These are phyloP conservation scores for Vinca minor DNA, from an alignment of 257 asterid genomes.

Conservation along the genomic window DNA sequence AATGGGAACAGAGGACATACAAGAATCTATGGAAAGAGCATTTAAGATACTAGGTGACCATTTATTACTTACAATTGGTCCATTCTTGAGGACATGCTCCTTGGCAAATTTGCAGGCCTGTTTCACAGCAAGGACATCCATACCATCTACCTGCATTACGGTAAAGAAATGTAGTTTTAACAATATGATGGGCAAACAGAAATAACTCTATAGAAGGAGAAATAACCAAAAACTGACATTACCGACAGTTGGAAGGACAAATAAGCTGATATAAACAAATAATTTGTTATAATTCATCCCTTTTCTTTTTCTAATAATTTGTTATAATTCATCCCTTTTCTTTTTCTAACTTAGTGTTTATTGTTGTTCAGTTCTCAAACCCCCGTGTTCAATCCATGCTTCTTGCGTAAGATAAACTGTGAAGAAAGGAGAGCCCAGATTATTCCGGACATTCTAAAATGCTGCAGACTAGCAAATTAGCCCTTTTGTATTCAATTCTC, in stretches of 20 bases:
- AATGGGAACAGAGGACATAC: background rate
- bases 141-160: slow-evolving; percentile 80
- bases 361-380: background rate
- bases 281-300: background rate
- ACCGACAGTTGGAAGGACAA: no score
- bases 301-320: background rate
- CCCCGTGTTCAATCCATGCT: background rate
- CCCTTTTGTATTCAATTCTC: background rate
- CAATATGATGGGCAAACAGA: background rate
- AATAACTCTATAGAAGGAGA: background rate
- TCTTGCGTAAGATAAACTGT: background rate
- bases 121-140: slow-evolving; percentile 96
- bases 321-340: background rate
- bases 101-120: slow-evolving; percentile 96
- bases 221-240: background rate
- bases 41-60: background rate
- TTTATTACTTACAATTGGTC: slow-evolving; percentile 75
- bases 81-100: slow-evolving; percentile 85
- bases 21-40: background rate
- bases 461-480: background rate
- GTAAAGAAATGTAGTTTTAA: background rate
- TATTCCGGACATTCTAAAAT: background rate
- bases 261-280: no score
- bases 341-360: no score
- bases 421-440: background rate